Conservation (phyloP, 345 rosid genomes). For the Boechera stricta region DNA sequence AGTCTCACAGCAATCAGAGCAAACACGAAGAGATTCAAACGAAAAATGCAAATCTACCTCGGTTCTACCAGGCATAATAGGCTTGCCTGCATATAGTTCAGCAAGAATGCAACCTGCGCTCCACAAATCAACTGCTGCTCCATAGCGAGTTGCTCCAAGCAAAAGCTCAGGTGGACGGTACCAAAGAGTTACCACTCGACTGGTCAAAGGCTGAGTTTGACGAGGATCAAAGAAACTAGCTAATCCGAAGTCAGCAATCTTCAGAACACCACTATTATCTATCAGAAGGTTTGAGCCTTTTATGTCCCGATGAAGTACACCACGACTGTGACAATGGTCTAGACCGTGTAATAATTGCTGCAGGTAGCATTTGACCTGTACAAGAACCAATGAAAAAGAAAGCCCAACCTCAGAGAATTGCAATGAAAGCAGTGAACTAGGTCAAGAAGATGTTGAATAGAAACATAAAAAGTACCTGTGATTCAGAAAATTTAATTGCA, state of each 20-base stretch:
- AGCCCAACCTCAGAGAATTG: background rate
- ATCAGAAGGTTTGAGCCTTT: conserved; percentile 96
- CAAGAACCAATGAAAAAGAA: conserved; percentile 13
- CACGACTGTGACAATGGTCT: conserved; percentile 96
- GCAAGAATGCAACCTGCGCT: conserved; percentile 98
- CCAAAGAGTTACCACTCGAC: conserved; percentile 99
- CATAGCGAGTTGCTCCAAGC: conserved; percentile 91
- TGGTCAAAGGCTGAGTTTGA: conserved; percentile 79
- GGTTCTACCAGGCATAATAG: conserved; percentile 99
- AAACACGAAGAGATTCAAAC: conserved; percentile 1
- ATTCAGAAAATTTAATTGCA: conserved; percentile 80
- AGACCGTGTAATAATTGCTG: conserved; percentile 86
- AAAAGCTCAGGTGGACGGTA: conserved; percentile 97
- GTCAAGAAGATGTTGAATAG: conserved; percentile 3
- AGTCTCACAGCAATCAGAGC: conserved; percentile 1
- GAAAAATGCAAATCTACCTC: conserved; percentile 59
- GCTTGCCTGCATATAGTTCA: conserved; percentile 94
- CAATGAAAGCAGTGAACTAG: background rate
- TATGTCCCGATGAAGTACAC: conserved; percentile 93
- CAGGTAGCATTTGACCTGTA: conserved; percentile 94
- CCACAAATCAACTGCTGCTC: conserved; percentile 95
- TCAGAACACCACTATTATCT: conserved; percentile 86
- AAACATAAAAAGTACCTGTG: conserved; percentile 66
- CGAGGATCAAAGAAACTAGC: conserved; percentile 86
- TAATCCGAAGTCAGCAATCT: conserved; percentile 97